A percentile compares a stretch with the other conserved stretches of the same genome.
phyloP scores from a whole-genome alignment of 1,139 yeast genomes.

The Hemisphaericaspora xylofermentans region DNA sequence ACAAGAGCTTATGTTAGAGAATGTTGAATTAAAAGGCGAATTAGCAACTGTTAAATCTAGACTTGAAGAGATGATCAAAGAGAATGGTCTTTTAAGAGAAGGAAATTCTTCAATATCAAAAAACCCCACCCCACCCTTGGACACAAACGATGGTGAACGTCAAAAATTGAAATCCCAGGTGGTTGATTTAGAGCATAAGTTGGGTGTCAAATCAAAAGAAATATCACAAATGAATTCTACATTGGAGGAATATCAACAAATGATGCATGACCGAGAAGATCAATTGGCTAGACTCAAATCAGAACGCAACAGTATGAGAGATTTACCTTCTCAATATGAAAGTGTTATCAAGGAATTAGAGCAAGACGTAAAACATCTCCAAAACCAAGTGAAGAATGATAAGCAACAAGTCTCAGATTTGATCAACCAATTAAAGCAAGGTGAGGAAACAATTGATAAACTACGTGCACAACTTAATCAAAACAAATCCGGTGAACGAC shows the following conservation, averaged over 20 bases:
- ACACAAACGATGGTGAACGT: not conserved
- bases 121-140: not conserved
- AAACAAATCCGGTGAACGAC: not conserved
- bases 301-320: not conserved
- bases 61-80: not conserved
- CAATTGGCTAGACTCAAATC: constrained; percentile 2
- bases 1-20: constrained; percentile 8
- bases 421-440: not conserved
- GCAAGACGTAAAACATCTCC: not conserved
- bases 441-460: not conserved
- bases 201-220: constrained; percentile 1
- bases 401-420: not conserved
- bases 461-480: not conserved
- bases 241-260: constrained; percentile 1
- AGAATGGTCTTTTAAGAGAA: not conserved
- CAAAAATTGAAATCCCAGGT: constrained; percentile 6
- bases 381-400: not conserved
- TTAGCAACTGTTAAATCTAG: constrained; percentile 5
- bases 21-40: constrained; percentile 11
- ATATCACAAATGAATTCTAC: not conserved
- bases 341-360: not conserved
- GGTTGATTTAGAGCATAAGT: constrained; percentile 2
- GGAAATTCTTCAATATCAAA: not conserved
- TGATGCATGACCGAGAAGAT: constrained; percentile 4
- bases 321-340: not conserved